These are phyloP conservation scores for Austroboletus novae-zelandiae DNA, from an alignment of 1,284 basidiomycete genomes.

Conservation along the genomic window DNA sequence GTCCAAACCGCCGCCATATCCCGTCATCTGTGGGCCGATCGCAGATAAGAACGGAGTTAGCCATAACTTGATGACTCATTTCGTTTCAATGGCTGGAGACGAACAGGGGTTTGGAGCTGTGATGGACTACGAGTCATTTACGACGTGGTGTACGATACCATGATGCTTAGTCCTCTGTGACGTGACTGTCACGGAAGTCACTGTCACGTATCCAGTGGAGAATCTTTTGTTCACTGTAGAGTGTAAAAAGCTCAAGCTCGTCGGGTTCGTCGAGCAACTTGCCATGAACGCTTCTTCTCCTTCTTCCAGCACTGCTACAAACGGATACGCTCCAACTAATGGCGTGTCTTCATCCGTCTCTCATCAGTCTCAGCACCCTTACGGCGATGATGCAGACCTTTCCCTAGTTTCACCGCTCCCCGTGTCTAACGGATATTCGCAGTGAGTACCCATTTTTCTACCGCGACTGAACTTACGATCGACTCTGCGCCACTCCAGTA, in stretches of 20 bases:
- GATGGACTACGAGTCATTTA: conserved; percentile 37
- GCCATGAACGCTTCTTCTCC: conserved; percentile 26
- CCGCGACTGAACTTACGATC: conserved; percentile 8
- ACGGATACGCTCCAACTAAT: conserved; percentile 26
- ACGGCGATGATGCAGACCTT: conserved; percentile 20
- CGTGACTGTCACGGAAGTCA: conserved; percentile 23
- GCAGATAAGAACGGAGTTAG: conserved; percentile 41
- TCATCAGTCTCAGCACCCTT: conserved; percentile 21
- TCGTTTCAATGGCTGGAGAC: conserved; percentile 53
- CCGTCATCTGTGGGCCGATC: conserved; percentile 46
- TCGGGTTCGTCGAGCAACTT: not conserved
- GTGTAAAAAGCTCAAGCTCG: not conserved
- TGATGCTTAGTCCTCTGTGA: not conserved
- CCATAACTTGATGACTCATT: conserved; percentile 62
- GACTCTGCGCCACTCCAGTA: conserved; percentile 29
- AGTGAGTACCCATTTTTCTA: conserved; percentile 37
- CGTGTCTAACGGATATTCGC: conserved; percentile 38
- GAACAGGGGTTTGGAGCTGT: conserved; percentile 39
- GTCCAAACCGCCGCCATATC: conserved; percentile 51
- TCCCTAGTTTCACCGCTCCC: conserved; percentile 22
- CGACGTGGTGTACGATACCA: conserved; percentile 25
- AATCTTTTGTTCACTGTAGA: conserved; percentile 14
- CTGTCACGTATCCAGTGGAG: conserved; percentile 25
- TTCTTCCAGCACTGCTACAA: conserved; percentile 18
- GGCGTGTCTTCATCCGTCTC: conserved; percentile 15